phyloP scores from a whole-genome alignment of 345 rosid genomes.

The Eucalyptus virginea region DNA sequence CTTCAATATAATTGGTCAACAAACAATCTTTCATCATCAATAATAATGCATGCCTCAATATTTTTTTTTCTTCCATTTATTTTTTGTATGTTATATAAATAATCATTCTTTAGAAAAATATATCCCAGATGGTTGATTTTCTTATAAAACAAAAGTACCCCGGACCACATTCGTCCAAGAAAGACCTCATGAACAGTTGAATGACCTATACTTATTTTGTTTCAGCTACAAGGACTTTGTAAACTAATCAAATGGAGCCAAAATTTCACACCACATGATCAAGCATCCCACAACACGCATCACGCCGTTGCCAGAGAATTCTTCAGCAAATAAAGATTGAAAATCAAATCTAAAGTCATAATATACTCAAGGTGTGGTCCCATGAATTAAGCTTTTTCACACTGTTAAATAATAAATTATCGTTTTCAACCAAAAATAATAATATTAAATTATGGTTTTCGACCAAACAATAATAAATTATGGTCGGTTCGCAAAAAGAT shows the following conservation, averaged over 20 bases:
- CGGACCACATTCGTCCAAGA: background rate
- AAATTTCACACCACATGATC: background rate
- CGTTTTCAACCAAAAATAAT: background rate
- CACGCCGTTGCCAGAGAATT: background rate
- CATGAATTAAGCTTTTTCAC: background rate
- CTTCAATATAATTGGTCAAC: background rate
- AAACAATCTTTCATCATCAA: background rate
- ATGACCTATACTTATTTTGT: background rate
- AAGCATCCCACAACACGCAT: background rate
- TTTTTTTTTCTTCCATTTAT: background rate
- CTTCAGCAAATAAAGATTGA: background rate
- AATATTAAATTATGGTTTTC: background rate
- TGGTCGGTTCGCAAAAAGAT: background rate
- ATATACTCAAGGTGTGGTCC: background rate
- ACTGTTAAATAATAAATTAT: background rate
- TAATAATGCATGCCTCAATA: background rate
- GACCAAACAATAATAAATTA: background rate
- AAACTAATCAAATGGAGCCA: background rate
- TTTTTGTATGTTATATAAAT: background rate
- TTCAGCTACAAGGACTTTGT: background rate
- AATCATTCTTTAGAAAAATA: background rate
- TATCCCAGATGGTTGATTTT: background rate
- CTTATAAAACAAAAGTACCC: background rate
- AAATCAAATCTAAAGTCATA: background rate
- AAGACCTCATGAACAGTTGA: background rate